These are phyloP conservation scores for Mucor piriformis DNA, from an alignment of 371 early-diverging fungal genomes.

Conservation along the genomic window DNA sequence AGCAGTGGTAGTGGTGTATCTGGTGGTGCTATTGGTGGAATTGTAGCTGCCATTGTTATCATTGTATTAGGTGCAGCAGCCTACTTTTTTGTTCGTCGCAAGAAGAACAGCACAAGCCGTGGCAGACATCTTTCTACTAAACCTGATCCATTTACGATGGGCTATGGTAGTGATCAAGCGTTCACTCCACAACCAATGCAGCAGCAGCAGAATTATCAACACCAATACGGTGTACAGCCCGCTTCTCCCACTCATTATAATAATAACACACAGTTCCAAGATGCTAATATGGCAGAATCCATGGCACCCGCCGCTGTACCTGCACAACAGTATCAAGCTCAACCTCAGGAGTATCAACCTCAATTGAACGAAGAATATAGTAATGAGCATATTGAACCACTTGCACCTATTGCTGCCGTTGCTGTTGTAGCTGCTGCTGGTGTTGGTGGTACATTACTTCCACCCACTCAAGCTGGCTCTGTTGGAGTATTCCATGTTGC, in stretches of 20 bases:
- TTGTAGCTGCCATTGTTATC: slow-evolving; percentile 40
- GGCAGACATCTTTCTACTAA: slow-evolving; percentile 18
- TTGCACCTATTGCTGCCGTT: slow-evolving; percentile 4
- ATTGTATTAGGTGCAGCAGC: slow-evolving; percentile 39
- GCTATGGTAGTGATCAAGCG: slow-evolving; percentile 44
- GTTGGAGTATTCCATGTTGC: slow-evolving; percentile 58
- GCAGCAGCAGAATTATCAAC: slow-evolving; percentile 14
- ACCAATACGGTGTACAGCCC: slow-evolving; percentile 16
- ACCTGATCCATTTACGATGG: slow-evolving; percentile 55
- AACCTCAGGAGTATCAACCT: slow-evolving; percentile 12
- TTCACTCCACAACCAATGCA: slow-evolving; percentile 3
- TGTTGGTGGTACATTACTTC: not conserved
- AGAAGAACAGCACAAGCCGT: slow-evolving; percentile 26
- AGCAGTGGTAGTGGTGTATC: slow-evolving; percentile 33
- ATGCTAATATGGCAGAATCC: slow-evolving; percentile 23
- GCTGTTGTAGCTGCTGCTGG: slow-evolving; percentile 14
- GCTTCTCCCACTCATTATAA: slow-evolving; percentile 4
- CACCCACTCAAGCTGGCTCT: slow-evolving; percentile 38
- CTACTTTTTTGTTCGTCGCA: slow-evolving; percentile 39
- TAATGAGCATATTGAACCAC: not conserved
- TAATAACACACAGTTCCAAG: slow-evolving; percentile 8
- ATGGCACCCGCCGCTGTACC: slow-evolving; percentile 13
- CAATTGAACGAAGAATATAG: not conserved
- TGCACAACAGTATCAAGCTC: slow-evolving; percentile 5
- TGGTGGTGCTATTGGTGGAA: slow-evolving; percentile 55